Percentiles rank a stretch among this genome's conserved stretches.
Evolutionary conservation across 305 asterid genomes (phyloP).

Genomic region (Coffea humblotiana): DNA sequence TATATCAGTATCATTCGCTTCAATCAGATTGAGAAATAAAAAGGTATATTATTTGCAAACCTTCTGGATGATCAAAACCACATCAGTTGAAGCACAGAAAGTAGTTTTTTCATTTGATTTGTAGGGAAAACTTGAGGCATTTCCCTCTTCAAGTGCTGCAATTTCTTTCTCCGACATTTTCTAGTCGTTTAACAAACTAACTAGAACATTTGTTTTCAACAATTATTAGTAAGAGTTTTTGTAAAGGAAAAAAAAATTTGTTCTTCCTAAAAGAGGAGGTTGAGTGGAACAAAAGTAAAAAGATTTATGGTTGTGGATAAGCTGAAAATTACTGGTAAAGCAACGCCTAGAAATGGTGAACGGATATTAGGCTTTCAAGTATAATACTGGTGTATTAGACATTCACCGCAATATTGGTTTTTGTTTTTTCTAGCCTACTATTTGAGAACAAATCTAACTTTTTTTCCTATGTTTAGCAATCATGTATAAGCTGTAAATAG

Average conservation of each 20-base stretch:
- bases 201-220: background rate
- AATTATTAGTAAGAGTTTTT: background rate
- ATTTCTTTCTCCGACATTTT: constrained; percentile 39
- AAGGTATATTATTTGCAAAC: background rate
- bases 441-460: background rate
- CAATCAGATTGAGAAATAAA: background rate
- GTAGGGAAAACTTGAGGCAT: constrained; percentile 9
- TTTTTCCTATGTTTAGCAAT: background rate
- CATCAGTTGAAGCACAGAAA: constrained; percentile 37
- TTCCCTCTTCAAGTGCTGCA: constrained; percentile 38
- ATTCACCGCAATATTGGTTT: background rate
- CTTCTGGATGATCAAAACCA: constrained; percentile 25
- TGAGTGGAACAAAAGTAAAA: background rate
- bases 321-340: constrained; percentile 39
- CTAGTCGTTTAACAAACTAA: background rate
- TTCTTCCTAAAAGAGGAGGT: background rate
- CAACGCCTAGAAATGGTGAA: constrained; percentile 26
- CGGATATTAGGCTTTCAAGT: constrained; percentile 5
- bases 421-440: background rate
- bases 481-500: no score
- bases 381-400: no score
- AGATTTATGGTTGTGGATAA: constrained; percentile 20
- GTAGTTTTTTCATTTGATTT: constrained; percentile 16
- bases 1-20: no score
- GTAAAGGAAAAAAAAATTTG: no score